Evolutionary conservation across 345 rosid genomes (phyloP).

Genomic region (Citrus sp.): DNA sequence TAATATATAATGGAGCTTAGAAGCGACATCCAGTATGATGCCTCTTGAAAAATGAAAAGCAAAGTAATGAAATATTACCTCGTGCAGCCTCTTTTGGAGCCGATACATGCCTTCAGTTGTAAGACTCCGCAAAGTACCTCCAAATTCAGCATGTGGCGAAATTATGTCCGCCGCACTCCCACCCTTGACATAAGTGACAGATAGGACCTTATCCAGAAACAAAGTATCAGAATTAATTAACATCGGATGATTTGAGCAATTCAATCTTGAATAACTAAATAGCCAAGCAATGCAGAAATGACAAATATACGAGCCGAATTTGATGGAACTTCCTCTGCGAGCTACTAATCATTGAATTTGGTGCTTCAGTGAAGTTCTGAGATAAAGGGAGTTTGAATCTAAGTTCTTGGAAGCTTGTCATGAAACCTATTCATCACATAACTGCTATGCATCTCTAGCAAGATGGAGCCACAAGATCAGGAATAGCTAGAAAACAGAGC

Average conservation of each 20-base stretch:
- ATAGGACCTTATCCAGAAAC: conserved; percentile 54
- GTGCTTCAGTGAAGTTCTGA: no score
- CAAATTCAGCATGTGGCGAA: conserved; percentile 63
- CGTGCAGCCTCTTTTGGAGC: conserved; percentile 56
- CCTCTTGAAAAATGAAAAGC: neutral
- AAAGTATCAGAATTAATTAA: neutral
- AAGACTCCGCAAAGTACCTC: conserved; percentile 87
- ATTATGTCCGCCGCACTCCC: conserved; percentile 46
- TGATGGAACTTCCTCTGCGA: no score
- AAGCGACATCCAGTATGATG: neutral
- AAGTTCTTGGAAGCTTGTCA: no score
- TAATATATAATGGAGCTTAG: no score
- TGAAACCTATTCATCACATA: no score
- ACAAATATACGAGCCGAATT: no score
- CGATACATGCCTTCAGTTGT: conserved; percentile 59
- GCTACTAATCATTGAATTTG: no score
- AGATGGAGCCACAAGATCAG: no score
- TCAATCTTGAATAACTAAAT: neutral
- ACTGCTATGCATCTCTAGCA: no score
- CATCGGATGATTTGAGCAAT: neutral
- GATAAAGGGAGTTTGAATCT: neutral
- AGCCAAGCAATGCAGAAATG: no score
- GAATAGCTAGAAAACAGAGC: neutral
- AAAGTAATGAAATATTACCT: conserved; percentile 34
- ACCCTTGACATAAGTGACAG: conserved; percentile 61